A percentile compares a stretch with the other conserved stretches of the same genome.
Conservation (phyloP, 2,329 filamentous ascomycete genomes). For the Dactylonectria macrodidyma region DNA sequence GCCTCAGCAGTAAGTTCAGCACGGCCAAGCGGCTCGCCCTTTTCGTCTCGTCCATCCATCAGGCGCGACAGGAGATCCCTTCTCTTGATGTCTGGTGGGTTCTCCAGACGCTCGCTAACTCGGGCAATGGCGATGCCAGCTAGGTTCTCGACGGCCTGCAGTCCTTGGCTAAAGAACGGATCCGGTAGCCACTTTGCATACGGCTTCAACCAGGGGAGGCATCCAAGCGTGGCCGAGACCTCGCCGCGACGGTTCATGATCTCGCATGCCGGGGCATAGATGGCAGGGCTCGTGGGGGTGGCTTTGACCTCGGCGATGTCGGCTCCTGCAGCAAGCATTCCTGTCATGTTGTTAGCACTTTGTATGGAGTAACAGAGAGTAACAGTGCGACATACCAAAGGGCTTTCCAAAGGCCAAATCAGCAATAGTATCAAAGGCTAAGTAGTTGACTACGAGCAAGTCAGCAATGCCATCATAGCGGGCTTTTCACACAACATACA, state of each 20-base stretch:
- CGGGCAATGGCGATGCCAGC: slow-evolving; percentile 90
- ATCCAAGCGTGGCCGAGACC: slow-evolving; percentile 85
- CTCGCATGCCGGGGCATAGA: slow-evolving; percentile 86
- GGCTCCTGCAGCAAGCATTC: slow-evolving; percentile 81
- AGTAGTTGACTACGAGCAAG: slow-evolving; percentile 55
- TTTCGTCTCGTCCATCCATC: slow-evolving; percentile 89
- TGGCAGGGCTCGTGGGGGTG: slow-evolving; percentile 71
- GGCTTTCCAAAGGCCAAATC: slow-evolving; percentile 67
- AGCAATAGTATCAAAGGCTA: slow-evolving; percentile 67
- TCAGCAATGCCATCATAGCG: not conserved
- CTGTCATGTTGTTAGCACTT: not conserved
- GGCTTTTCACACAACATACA: slow-evolving; percentile 51
- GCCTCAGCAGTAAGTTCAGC: slow-evolving; percentile 91
- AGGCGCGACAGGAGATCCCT: slow-evolving; percentile 86
- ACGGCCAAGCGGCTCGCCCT: slow-evolving; percentile 81
- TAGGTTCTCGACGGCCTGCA: slow-evolving; percentile 83
- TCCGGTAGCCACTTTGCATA: slow-evolving; percentile 87
- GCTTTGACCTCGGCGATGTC: slow-evolving; percentile 82
- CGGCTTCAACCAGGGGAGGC: slow-evolving; percentile 80
- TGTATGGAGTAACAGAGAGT: accelerated
- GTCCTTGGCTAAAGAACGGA: slow-evolving; percentile 83
- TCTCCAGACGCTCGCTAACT: slow-evolving; percentile 81
- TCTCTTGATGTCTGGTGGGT: slow-evolving; percentile 72
- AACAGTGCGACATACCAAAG: slow-evolving; percentile 50
- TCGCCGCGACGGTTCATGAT: slow-evolving; percentile 92